phyloP scores from a whole-genome alignment of 2,329 filamentous ascomycete genomes.

The Ascochyta koolunga region DNA sequence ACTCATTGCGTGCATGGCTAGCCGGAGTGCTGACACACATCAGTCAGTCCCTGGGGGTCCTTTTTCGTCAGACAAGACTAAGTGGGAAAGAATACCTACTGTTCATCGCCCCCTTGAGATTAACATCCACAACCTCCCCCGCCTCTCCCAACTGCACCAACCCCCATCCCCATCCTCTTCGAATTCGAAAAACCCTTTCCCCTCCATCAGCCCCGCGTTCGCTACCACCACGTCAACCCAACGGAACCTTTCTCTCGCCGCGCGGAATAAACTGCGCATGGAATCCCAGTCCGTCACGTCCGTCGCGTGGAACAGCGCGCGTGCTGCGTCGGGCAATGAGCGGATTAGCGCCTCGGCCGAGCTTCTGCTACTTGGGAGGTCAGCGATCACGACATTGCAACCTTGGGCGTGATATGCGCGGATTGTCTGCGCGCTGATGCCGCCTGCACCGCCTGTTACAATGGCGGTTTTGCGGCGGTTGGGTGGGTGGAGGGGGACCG shows the following conservation, averaged over 20 bases:
- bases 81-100: conserved; percentile 37
- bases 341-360: conserved; percentile 39
- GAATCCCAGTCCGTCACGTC: conserved; percentile 48
- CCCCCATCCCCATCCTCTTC: conserved; percentile 39
- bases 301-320: conserved; percentile 46
- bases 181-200: conserved; percentile 38
- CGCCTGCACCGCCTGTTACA: conserved; percentile 51
- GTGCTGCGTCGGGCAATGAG: conserved; percentile 31
- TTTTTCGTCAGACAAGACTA: background rate
- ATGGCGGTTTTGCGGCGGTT: conserved; percentile 46
- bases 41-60: background rate
- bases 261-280: conserved; percentile 45
- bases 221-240: conserved; percentile 50
- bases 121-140: conserved; percentile 46
- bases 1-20: conserved; percentile 41
- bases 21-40: conserved; percentile 25
- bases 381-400: conserved; percentile 50
- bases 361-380: conserved; percentile 32
- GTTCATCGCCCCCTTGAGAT: conserved; percentile 54
- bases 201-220: conserved; percentile 53
- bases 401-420: conserved; percentile 44
- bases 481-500: conserved; percentile 11
- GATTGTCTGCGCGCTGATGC: conserved; percentile 52
- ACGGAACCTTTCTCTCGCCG: conserved; percentile 42
- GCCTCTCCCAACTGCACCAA: conserved; percentile 35